Percentiles rank a stretch among this genome's conserved stretches.
phyloP scores from a whole-genome alignment of 176 grass and related monocot species.

The Carex cristatella region DNA sequence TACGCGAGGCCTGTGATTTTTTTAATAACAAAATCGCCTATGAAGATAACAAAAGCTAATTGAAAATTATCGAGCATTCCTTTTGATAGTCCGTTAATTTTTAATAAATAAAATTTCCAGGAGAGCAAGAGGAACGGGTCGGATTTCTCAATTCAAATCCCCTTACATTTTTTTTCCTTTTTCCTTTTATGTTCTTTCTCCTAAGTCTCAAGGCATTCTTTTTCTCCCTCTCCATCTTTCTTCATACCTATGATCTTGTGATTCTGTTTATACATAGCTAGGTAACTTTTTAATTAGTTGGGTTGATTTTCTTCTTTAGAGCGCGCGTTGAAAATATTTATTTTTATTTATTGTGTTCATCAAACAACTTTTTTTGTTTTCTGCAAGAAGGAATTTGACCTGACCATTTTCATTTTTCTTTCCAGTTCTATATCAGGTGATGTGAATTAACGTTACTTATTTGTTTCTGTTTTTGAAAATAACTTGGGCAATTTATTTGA shows the following conservation, averaged over 20 bases:
- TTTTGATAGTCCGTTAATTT: not conserved
- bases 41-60: constrained; percentile 10
- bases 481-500: not conserved
- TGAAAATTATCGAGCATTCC: constrained; percentile 9
- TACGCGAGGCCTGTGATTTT: not conserved
- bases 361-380: not conserved
- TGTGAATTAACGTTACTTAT: not conserved
- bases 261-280: not conserved
- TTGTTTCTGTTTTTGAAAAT: not conserved
- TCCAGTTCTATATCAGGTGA: not conserved
- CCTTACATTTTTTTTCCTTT: not conserved
- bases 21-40: not conserved
- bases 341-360: not conserved
- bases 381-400: not conserved
- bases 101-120: constrained; percentile 5
- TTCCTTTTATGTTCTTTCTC: constrained; percentile 1
- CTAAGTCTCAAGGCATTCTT: not conserved
- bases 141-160: not conserved
- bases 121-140: constrained; percentile 21
- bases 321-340: not conserved
- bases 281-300: not conserved
- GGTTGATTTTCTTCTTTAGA: not conserved
- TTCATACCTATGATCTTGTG: not conserved
- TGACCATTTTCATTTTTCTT: not conserved
- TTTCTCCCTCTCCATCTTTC: constrained; percentile 4